Percentiles rank a stretch among this genome's conserved stretches.
Conservation (phyloP, 257 asterid genomes). For the Scutellaria barbata region DNA sequence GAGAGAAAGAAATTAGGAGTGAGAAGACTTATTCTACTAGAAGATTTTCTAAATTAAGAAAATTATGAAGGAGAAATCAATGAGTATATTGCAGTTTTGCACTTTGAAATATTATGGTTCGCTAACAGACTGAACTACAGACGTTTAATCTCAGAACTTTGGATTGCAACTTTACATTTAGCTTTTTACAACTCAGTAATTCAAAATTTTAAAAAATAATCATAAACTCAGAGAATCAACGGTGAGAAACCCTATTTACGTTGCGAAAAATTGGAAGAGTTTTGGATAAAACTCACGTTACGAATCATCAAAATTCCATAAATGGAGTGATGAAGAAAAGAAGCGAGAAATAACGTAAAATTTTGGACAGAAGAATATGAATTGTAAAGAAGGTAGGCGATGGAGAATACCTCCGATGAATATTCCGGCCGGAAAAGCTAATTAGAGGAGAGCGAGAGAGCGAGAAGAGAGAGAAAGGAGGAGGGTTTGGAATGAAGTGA, state of each 20-base stretch:
- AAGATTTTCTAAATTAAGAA: neutral
- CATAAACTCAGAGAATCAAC: slow-evolving; percentile 4
- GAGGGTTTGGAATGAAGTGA: slow-evolving; percentile 16
- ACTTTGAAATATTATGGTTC: neutral
- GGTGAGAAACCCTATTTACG: neutral
- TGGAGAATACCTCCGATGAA: slow-evolving; percentile 25
- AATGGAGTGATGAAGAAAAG: neutral
- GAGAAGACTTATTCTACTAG: too few species aligned
- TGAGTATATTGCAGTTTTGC: neutral
- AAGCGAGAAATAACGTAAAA: too few species aligned
- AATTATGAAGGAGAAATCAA: neutral
- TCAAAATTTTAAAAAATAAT: neutral
- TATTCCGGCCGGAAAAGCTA: slow-evolving; percentile 43
- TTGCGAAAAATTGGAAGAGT: neutral
- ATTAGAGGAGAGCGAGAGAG: neutral
- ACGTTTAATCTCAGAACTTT: neutral
- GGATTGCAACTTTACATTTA: slow-evolving; percentile 4
- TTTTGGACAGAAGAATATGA: neutral
- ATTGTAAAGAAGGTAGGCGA: neutral
- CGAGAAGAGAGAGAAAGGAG: slow-evolving; percentile 7
- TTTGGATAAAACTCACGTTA: neutral
- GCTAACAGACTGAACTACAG: neutral
- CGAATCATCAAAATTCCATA: slow-evolving; percentile 1
- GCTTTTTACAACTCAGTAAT: slow-evolving; percentile 4
- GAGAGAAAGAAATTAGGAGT: too few species aligned